Base-by-base conservation (phyloP, 2,329 filamentous ascomycete genomes). In the Aspergillus novofumigatus region DNA sequence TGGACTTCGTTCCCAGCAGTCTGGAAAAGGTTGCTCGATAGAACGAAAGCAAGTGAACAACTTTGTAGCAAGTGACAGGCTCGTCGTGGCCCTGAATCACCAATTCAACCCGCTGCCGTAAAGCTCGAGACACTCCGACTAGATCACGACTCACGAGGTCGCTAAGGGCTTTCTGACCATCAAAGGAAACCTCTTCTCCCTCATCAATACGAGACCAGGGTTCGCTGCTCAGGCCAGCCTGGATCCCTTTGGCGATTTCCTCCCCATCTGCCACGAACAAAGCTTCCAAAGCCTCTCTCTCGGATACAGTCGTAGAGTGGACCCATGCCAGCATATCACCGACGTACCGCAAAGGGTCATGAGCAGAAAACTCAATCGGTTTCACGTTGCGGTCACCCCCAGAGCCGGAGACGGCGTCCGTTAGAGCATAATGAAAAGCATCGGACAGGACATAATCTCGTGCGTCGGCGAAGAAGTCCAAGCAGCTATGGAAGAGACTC, bases 241-340 rank as follows among this genome's bases (percentile, higher is more conserved):
- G 86, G 26, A 97, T 87, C 0, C 89, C 91, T 62, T 86, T 90
- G 26, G 89, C 88, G 56, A 97, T 90, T 67, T 96, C 91, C 60
- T 94, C 90, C 2, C 90, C 92, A 60, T 97, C 92, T 0, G 89
- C 88, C 45, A 97, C 87, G 69, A 99, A 99, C 0, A 99, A 79
- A 1, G 91, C 86, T 72, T 97, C 93, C 5, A 99, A 80, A 0
- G 92, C 92, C 74, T 99, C 94, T 53, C 90, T 85, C 73, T 99
- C 94, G 32, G 93, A 95, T 1, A 99, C 94, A 0, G 93, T 88
- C 2, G 92, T 90, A 0, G 94, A 96, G 72, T 99, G 94, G 5
- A 89, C 86, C 94, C 94, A 99, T 4, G 94, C 94, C 14, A 99
- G 82, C 92, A 99, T 99, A 70, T 99, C 94, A 53, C 94, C 92